phyloP scores from a whole-genome alignment of 2,329 filamentous ascomycete species.

The Phaeoacremonium minimum region DNA sequence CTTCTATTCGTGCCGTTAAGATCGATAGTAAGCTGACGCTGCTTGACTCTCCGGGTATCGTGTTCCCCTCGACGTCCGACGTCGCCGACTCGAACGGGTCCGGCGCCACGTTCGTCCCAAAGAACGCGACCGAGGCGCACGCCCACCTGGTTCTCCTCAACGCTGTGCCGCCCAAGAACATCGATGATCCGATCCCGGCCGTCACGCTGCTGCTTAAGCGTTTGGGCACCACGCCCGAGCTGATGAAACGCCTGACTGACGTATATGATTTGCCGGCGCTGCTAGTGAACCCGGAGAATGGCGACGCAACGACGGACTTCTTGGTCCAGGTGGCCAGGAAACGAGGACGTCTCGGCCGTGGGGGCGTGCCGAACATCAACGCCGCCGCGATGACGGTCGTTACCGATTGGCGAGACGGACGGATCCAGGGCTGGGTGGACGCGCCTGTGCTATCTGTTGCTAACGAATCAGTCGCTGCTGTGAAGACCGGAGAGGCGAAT shows the following conservation, averaged over 20 bases:
- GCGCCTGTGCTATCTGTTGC: constrained; percentile 63
- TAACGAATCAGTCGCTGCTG: constrained; percentile 18
- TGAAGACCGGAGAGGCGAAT: constrained; percentile 24
- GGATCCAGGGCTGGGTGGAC: constrained; percentile 89
- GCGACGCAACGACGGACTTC: constrained; percentile 84
- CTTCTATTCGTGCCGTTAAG: constrained; percentile 83
- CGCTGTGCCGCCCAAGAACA: constrained; percentile 88
- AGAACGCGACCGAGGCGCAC: constrained; percentile 67
- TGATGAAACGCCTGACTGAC: constrained; percentile 74
- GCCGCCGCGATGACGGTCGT: constrained; percentile 90
- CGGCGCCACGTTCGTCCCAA: constrained; percentile 40
- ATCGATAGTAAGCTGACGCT: constrained; percentile 91
- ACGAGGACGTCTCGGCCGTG: constrained; percentile 80
- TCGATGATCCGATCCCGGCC: constrained; percentile 86
- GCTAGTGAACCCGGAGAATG: constrained; percentile 58
- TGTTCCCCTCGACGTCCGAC: constrained; percentile 69
- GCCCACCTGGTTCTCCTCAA: constrained; percentile 85
- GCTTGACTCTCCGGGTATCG: constrained; percentile 90
- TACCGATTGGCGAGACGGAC: constrained; percentile 93
- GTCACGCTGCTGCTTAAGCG: constrained; percentile 80
- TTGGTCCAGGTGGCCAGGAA: constrained; percentile 92
- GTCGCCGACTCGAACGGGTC: constrained; percentile 24
- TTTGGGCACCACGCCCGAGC: constrained; percentile 66
- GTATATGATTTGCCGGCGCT: constrained; percentile 83
- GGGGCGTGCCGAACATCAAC: constrained; percentile 83